Evolutionary conservation across 2,329 filamentous ascomycete species (phyloP).

Genomic region (Stachybotrys chlorohalonatus): DNA sequence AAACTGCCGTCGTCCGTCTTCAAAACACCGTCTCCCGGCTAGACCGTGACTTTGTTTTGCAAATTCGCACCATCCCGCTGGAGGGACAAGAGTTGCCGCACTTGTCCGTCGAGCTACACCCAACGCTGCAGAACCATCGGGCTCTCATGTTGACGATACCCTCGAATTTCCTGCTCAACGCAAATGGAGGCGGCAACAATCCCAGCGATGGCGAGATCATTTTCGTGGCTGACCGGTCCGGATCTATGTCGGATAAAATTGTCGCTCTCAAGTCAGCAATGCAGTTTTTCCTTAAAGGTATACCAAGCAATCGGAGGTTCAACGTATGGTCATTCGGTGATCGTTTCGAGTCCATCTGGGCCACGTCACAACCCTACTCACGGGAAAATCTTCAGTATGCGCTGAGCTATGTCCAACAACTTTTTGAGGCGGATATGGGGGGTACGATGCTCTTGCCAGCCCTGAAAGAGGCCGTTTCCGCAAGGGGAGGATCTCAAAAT

Average conservation of each 20-base stretch:
- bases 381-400: background rate
- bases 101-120: constrained; percentile 3
- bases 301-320: constrained; percentile 21
- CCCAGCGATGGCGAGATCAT: background rate
- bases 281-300: constrained; percentile 47
- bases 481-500: background rate
- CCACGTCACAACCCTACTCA: background rate
- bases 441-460: constrained; percentile 3
- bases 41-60: constrained; percentile 4
- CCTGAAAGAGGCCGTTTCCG: background rate
- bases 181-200: background rate
- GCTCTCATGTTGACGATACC: constrained; percentile 3
- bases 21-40: constrained; percentile 1
- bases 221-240: constrained; percentile 19
- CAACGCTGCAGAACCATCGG: background rate
- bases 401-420: constrained; percentile 1
- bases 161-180: background rate
- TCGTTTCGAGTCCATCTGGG: background rate
- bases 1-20: constrained; percentile 1
- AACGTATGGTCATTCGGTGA: constrained; percentile 36
- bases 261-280: constrained; percentile 37
- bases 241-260: constrained; percentile 37
- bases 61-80: background rate
- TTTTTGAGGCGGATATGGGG: constrained; percentile 2
- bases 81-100: background rate